Evolutionary conservation across 495 filamentous ascomycete species (phyloP).

Genomic region (Penicillium steckii): DNA sequence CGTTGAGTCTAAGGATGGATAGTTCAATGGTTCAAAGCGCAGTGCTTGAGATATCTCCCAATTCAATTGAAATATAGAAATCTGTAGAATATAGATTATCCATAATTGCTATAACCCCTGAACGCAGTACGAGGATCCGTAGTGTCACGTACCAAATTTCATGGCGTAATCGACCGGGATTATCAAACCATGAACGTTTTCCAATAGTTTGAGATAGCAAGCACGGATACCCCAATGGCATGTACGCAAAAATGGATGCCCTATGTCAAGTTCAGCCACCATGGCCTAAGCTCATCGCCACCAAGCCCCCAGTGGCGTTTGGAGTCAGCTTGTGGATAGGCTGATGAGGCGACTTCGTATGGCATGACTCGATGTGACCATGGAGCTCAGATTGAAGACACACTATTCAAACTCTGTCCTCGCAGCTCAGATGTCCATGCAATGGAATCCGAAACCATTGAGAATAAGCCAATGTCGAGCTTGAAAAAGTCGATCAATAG

Average conservation of each 20-base stretch:
- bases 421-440: background rate
- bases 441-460: background rate
- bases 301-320: slow-evolving; percentile 10
- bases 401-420: slow-evolving; percentile 17
- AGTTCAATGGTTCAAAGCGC: background rate
- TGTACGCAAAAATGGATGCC: no score
- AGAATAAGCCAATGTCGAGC: background rate
- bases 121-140: background rate
- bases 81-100: background rate
- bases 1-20: slow-evolving; percentile 4
- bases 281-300: slow-evolving; percentile 9
- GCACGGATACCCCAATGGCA: slow-evolving; percentile 8
- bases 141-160: background rate
- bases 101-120: background rate
- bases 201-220: background rate
- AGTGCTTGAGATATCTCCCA: background rate
- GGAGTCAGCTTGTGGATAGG: slow-evolving; percentile 2
- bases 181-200: background rate
- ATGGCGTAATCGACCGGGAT: background rate
- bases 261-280: slow-evolving; percentile 15
- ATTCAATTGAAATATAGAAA: background rate
- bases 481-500: background rate
- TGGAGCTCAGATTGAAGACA: slow-evolving; percentile 7
- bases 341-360: slow-evolving; percentile 9
- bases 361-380: slow-evolving; percentile 25